Evolutionary conservation across 2,329 filamentous ascomycete species (phyloP).

Genomic region (Aspergillus sojae): DNA sequence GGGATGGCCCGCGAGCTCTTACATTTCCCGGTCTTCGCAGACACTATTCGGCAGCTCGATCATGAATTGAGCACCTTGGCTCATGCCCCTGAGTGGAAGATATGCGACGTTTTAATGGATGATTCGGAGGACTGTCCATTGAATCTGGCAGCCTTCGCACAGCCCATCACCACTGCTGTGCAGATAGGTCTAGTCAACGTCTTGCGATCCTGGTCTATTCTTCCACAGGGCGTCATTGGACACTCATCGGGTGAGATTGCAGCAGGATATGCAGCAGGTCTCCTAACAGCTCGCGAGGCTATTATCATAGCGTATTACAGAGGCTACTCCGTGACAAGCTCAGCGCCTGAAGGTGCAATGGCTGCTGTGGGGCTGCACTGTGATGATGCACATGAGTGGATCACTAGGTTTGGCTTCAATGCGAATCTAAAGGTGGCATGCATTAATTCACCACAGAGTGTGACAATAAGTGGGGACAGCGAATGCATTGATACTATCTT

Average conservation of each 20-base stretch:
- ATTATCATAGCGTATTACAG: conserved; percentile 13
- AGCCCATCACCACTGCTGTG: conserved; percentile 33
- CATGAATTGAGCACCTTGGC: neutral
- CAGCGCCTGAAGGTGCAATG: neutral
- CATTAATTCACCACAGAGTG: conserved; percentile 9
- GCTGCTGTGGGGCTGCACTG: conserved; percentile 10
- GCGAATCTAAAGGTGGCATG: neutral
- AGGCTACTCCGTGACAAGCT: neutral
- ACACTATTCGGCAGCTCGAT: conserved; percentile 6
- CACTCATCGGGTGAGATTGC: conserved; percentile 55
- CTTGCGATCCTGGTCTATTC: conserved; percentile 47
- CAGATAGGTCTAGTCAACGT: conserved; percentile 52
- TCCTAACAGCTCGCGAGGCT: conserved; percentile 16
- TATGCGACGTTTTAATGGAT: neutral
- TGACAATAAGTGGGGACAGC: conserved; percentile 24
- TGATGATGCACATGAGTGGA: neutral
- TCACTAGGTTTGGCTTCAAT: neutral
- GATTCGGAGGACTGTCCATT: neutral
- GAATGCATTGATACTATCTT: conserved; percentile 24
- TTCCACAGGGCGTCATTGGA: conserved; percentile 44
- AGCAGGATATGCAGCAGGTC: conserved; percentile 49
- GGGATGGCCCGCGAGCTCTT: conserved; percentile 19
- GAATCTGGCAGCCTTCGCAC: neutral
- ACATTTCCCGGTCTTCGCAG: conserved; percentile 22
- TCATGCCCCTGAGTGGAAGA: neutral